Evolutionary conservation across 345 rosid species (phyloP).

Genomic region (Nephelium lappaceum): DNA sequence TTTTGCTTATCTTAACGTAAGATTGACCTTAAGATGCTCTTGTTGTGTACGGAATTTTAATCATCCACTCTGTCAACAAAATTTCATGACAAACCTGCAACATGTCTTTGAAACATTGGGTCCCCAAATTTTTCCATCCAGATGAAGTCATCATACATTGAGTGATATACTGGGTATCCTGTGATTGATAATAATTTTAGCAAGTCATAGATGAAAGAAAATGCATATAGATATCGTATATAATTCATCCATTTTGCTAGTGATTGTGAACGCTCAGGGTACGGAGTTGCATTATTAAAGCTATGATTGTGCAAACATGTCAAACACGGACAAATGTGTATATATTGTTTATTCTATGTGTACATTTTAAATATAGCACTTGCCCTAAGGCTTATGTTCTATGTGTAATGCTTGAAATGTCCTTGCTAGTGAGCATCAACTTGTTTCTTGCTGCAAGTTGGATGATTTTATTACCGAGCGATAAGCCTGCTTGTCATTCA

Average conservation of each 20-base stretch:
- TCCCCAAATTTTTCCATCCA: constrained; percentile 90
- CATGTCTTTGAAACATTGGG: constrained; percentile 71
- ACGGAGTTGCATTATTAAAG: constrained; percentile 1
- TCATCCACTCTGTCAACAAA: constrained; percentile 1
- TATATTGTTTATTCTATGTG: background rate
- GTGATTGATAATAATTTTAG: constrained; percentile 19
- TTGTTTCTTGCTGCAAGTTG: background rate
- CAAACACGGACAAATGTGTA: background rate
- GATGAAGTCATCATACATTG: constrained; percentile 78
- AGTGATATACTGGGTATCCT: constrained; percentile 87
- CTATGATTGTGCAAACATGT: background rate
- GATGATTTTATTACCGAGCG: background rate
- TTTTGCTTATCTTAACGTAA: background rate
- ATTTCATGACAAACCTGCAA: constrained; percentile 52
- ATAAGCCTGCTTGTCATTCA: background rate
- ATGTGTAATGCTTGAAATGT: constrained; percentile 1
- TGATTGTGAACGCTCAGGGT: background rate
- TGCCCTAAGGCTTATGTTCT: background rate
- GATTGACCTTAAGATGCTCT: background rate
- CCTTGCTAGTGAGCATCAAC: background rate
- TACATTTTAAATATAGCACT: background rate
- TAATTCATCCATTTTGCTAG: constrained; percentile 10
- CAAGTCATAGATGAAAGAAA: constrained; percentile 4
- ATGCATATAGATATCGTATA: constrained; percentile 13
- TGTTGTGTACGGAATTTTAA: background rate